A percentile compares a stretch with the other conserved stretches of the same genome.
phyloP scores from a whole-genome alignment of 257 asterid genomes.

The Solanum gracilifrons region DNA sequence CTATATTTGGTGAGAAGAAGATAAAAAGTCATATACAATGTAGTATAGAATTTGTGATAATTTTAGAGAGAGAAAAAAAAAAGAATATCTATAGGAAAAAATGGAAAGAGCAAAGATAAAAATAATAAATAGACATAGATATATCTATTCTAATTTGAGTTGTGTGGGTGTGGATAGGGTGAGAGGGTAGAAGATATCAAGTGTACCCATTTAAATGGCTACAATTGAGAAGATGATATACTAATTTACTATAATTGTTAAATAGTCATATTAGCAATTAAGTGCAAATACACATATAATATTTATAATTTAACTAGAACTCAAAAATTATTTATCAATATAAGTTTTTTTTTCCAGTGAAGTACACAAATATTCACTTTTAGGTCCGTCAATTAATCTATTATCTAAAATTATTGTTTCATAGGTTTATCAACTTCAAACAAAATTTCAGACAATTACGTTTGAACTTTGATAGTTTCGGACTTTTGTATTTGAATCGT shows the following conservation, averaged over 20 bases:
- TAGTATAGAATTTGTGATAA: too few relatives aligned
- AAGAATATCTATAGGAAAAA: neutral
- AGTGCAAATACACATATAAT: neutral
- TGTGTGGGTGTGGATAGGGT: neutral
- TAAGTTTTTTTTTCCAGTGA: neutral
- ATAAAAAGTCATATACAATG: too few relatives aligned
- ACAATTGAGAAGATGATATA: neutral
- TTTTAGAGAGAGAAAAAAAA: neutral
- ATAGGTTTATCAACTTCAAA: neutral
- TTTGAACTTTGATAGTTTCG: neutral
- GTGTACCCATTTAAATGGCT: neutral
- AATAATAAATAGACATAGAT: neutral
- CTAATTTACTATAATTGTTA: neutral
- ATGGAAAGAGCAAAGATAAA: neutral
- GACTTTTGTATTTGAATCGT: neutral
- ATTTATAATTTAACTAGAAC: neutral
- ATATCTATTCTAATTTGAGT: neutral
- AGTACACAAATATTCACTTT: neutral
- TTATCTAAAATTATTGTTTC: neutral
- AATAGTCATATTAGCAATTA: neutral
- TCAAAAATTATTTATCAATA: neutral
- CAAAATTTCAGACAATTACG: fast-evolving
- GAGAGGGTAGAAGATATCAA: neutral
- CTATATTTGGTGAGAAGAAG: neutral
- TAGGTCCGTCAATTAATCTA: neutral